Evolutionary conservation across 345 rosid species (phyloP).

Genomic region (Brassica carinata): DNA sequence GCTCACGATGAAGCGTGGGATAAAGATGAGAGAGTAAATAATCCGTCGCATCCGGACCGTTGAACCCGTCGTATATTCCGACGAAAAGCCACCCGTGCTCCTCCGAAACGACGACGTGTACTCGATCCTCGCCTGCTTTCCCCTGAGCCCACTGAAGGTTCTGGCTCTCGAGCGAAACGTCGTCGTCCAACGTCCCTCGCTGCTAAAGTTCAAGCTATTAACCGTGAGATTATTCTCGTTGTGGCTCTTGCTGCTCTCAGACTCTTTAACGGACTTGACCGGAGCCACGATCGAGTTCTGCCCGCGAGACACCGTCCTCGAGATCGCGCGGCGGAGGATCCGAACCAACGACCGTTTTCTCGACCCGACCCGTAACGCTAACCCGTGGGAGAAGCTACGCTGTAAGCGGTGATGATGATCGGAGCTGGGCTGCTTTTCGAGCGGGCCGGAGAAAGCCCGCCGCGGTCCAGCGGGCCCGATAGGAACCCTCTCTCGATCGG

Average conservation of each 20-base stretch:
- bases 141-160: slow-evolving; percentile 1
- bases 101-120: slow-evolving; percentile 9
- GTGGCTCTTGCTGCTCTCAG: background rate
- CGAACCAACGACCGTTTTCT: slow-evolving; percentile 4
- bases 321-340: slow-evolving; percentile 1
- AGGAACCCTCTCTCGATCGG: slow-evolving; percentile 40
- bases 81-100: slow-evolving; percentile 5
- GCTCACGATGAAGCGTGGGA: background rate
- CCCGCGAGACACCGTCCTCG: slow-evolving; percentile 3
- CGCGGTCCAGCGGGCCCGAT: background rate
- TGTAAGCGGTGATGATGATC: background rate
- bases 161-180: slow-evolving; percentile 1
- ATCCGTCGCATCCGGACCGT: slow-evolving; percentile 11
- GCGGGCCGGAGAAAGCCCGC: background rate
- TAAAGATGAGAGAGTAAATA: background rate
- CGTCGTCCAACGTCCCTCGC: background rate
- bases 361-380: background rate
- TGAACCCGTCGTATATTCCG: slow-evolving; percentile 1
- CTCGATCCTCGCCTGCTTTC: slow-evolving; percentile 3
- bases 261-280: background rate
- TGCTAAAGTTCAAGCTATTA: background rate
- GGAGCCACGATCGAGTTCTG: background rate
- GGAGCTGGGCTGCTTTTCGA: background rate
- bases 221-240: background rate
- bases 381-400: background rate